Evolutionary conservation across 1,284 basidiomycete species (phyloP).

Genomic region (Sporisorium exsertum): DNA sequence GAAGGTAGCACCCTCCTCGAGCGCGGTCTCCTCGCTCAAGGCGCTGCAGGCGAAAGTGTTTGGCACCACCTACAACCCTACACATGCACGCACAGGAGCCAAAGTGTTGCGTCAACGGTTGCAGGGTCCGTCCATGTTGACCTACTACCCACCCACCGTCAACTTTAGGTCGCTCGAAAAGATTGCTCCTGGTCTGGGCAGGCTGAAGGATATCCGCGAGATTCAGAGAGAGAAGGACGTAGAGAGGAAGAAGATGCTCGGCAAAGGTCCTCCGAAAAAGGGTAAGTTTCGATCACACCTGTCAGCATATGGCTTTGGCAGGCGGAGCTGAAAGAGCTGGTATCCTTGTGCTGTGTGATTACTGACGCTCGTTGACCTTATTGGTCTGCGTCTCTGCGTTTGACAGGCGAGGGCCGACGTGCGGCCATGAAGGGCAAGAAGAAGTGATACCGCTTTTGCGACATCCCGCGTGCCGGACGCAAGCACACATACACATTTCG

Average conservation of each 20-base stretch:
- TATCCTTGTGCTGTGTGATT: background rate
- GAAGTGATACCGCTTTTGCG: constrained; percentile 31
- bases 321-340: background rate
- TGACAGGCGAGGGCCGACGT: constrained; percentile 64
- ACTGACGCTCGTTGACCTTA: background rate
- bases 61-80: constrained; percentile 57
- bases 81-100: constrained; percentile 57
- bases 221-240: constrained; percentile 60
- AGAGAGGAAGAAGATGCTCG: constrained; percentile 61
- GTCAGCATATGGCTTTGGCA: background rate
- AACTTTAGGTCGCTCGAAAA: constrained; percentile 50
- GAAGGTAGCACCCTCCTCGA: constrained; percentile 47
- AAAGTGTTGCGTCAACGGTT: constrained; percentile 60
- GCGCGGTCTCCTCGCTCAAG: constrained; percentile 50
- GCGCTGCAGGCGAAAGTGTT: constrained; percentile 58
- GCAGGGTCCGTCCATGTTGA: constrained; percentile 62
- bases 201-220: constrained; percentile 49
- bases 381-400: background rate
- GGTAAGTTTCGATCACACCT: constrained; percentile 52
- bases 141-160: constrained; percentile 64
- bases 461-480: background rate
- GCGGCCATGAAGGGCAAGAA: constrained; percentile 67
- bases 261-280: constrained; percentile 68
- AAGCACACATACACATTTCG: background rate
- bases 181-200: constrained; percentile 32